Evolutionary conservation across 805 yeast species (phyloP), one percentile per base, ranked within the genome.

Genomic region (Scheffersomyces lignosus): DNA sequence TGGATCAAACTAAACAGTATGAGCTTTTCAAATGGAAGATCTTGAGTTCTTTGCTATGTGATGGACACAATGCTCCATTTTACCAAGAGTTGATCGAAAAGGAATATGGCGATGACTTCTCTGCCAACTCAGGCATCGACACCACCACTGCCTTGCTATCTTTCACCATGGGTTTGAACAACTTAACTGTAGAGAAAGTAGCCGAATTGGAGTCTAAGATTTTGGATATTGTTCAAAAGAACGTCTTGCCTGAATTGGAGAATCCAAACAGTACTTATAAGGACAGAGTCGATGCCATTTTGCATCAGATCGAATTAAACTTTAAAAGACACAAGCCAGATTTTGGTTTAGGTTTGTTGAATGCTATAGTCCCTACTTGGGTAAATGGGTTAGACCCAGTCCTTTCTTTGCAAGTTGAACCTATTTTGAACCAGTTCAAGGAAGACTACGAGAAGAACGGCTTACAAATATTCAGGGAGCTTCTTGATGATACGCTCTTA

Each of bases 51-150:
- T 65, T 93, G 35, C 66, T 93, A 23, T 77, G 83, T 47, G 96
- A 87, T 55, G 98, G 98, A 2, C 98, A 91, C 54, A 84, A 93
- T 9, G 83, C 98, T 4, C 91, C 95, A 5, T 70, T 93, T 37
- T 87, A 90, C 60, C 87, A 89, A 59, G 77, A 78, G n/a, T 67
- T 93, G 37, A 84, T 93, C 37, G 99, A 93, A 58, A 63, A 84
- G 1, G 93, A 91, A 1, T 55, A 82, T 23, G 98, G 93, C 28
- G 78, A 86, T 34, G 97, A 93, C 47, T 93, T 82, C 54, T 69
- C 91, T 1, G 85, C 88, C 4, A 93, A 93, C 54, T 71, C 95
- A 0, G 99, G 99, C 1, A 68, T 87, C 37, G 97, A 91, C 41
- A 74, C 85, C 2, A 80, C 87, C 35, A 85, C 96, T 3, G 82